Percentiles rank a stretch among this genome's conserved stretches.
phyloP scores from a whole-genome alignment of 2,329 filamentous ascomycete species.

The Sarocladium kiliense region DNA sequence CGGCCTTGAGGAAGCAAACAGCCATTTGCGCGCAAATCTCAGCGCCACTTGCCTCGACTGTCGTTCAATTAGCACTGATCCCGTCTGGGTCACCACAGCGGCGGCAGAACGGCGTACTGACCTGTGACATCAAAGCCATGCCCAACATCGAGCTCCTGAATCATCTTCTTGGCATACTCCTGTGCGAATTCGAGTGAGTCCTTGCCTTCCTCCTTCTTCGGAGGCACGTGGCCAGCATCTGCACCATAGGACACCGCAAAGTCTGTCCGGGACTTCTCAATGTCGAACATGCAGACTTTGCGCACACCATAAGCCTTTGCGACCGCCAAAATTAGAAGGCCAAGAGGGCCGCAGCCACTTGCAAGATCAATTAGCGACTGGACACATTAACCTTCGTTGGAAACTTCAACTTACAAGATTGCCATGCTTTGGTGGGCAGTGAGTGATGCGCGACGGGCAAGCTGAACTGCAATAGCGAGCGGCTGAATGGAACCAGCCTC shows the following conservation, averaged over 20 bases:
- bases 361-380: background rate
- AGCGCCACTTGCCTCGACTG: conserved; percentile 20
- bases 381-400: background rate
- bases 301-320: conserved; percentile 20
- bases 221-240: conserved; percentile 15
- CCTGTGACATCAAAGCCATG: conserved; percentile 17
- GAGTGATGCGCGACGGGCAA: conserved; percentile 42
- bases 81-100: background rate
- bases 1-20: conserved; percentile 18
- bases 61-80: background rate
- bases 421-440: conserved; percentile 19
- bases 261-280: conserved; percentile 18
- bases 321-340: conserved; percentile 20
- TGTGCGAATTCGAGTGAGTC: conserved; percentile 13
- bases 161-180: conserved; percentile 15
- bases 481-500: conserved; percentile 64
- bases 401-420: conserved; percentile 20
- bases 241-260: conserved; percentile 21
- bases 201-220: conserved; percentile 12
- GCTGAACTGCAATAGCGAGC: conserved; percentile 57
- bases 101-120: background rate
- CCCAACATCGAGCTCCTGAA: conserved; percentile 13
- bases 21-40: conserved; percentile 19
- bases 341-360: conserved; percentile 23
- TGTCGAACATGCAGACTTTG: conserved; percentile 23